These are phyloP conservation scores for Mycena venus DNA, from an alignment of 768 basidiomycete genomes.

Conservation along the genomic window DNA sequence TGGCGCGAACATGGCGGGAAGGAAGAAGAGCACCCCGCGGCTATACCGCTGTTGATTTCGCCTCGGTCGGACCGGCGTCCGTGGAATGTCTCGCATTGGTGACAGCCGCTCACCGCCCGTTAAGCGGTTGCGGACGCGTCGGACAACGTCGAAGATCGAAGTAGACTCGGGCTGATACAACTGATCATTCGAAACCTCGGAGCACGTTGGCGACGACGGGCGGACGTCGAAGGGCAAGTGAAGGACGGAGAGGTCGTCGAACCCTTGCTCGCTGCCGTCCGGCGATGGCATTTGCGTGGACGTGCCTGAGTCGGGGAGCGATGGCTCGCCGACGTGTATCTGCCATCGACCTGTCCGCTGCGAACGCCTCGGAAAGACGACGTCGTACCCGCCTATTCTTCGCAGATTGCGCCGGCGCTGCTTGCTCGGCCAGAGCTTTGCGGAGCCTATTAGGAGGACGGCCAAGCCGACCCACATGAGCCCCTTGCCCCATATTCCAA, in stretches of 20 bases:
- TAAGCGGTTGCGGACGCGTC: constrained; percentile 70
- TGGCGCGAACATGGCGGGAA: constrained; percentile 83
- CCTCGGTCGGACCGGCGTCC: constrained; percentile 59
- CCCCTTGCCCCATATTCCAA: constrained; percentile 88
- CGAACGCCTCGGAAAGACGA: constrained; percentile 81
- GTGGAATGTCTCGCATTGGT: constrained; percentile 39
- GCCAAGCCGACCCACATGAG: constrained; percentile 89
- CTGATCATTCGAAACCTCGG: constrained; percentile 63
- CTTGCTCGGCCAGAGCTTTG: constrained; percentile 69
- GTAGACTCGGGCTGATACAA: constrained; percentile 57
- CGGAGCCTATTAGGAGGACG: constrained; percentile 77
- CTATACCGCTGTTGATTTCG: constrained; percentile 59
- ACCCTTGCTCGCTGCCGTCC: constrained; percentile 50
- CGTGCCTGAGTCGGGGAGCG: constrained; percentile 58
- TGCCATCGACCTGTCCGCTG: constrained; percentile 81
- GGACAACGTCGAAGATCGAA: constrained; percentile 66
- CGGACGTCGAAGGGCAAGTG: constrained; percentile 74
- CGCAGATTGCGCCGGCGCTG: constrained; percentile 72
- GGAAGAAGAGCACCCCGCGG: constrained; percentile 82
- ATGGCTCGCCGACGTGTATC: constrained; percentile 74
- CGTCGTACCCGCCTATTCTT: constrained; percentile 81
- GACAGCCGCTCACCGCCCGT: constrained; percentile 53
- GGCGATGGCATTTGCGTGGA: constrained; percentile 63
- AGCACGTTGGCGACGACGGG: constrained; percentile 68
- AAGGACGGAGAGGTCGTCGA: constrained; percentile 69